Percentiles rank a stretch among this genome's conserved stretches.
Evolutionary conservation across 345 rosid species (phyloP).

Genomic region (Lepidium africanum): DNA sequence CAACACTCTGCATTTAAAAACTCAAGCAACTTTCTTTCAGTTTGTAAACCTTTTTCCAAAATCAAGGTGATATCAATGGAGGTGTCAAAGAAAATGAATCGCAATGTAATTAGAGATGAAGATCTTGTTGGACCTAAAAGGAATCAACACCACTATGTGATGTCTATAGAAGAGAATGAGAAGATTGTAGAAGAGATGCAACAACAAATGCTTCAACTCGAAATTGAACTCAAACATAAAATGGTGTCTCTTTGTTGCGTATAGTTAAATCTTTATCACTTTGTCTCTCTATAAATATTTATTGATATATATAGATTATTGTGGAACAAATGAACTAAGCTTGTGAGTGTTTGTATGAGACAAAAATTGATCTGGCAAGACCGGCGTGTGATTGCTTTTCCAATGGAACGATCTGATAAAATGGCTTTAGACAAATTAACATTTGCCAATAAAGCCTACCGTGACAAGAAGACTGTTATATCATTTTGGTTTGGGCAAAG

Average conservation of each 20-base stretch:
- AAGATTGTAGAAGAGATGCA: conserved; percentile 3
- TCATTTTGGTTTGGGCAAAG: conserved; percentile 3
- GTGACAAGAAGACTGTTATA: conserved; percentile 8
- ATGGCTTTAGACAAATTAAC: conserved; percentile 8
- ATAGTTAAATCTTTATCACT: no score
- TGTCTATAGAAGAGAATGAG: not conserved
- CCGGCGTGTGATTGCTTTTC: no score
- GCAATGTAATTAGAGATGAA: not conserved
- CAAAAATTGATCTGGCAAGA: not conserved
- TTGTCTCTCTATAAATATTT: not conserved
- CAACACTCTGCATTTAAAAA: not conserved
- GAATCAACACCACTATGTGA: not conserved
- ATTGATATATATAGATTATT: not conserved
- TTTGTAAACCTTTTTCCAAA: not conserved
- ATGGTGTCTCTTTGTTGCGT: conserved; percentile 3
- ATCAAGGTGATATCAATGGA: not conserved
- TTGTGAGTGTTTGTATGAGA: not conserved
- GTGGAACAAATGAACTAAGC: not conserved
- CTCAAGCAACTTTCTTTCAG: not conserved
- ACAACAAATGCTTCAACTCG: not conserved
- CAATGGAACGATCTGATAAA: not conserved
- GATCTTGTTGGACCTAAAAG: not conserved
- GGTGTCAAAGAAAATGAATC: not conserved
- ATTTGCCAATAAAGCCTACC: conserved; percentile 4
- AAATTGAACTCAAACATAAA: not conserved